These are phyloP conservation scores for Oryza coarctata DNA, from an alignment of 176 grass and related monocot species.

Conservation along the genomic window DNA sequence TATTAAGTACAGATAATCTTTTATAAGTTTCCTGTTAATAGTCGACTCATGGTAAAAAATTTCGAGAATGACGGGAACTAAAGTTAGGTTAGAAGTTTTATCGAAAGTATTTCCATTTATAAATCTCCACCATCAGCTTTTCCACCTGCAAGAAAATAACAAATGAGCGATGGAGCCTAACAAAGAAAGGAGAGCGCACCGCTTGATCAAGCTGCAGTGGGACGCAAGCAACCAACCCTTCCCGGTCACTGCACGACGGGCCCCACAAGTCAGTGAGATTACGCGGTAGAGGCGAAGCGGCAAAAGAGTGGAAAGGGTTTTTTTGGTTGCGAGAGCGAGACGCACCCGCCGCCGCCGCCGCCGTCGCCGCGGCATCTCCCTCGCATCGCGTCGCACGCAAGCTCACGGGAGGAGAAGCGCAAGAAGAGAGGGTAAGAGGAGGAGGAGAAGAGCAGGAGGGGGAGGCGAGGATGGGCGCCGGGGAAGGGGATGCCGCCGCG, in stretches of 20 bases:
- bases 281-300: not conserved
- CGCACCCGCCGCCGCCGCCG: conserved; percentile 20
- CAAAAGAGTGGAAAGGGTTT: conserved; percentile 34
- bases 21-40: too few species aligned
- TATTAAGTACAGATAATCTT: too few species aligned
- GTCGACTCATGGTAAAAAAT: too few species aligned
- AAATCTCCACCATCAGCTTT: too few species aligned
- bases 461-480: conserved; percentile 31
- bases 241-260: not conserved
- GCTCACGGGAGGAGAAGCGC: not conserved
- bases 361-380: conserved; percentile 8
- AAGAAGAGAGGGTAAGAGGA: not conserved
- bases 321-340: conserved; percentile 32
- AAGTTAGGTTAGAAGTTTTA: too few species aligned
- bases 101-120: too few species aligned
- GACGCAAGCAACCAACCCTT: not conserved
- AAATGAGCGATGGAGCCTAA: not conserved
- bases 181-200: not conserved
- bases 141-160: too few species aligned
- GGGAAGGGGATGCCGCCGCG: conserved; percentile 22
- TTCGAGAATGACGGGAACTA: too few species aligned
- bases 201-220: not conserved
- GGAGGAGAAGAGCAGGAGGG: not conserved
- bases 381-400: conserved; percentile 32
- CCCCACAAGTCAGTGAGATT: not conserved